A percentile compares a stretch with the other conserved stretches of the same genome.
Conservation (phyloP, 2,329 filamentous ascomycete genomes). For the Paracoccidioides lutzii region DNA sequence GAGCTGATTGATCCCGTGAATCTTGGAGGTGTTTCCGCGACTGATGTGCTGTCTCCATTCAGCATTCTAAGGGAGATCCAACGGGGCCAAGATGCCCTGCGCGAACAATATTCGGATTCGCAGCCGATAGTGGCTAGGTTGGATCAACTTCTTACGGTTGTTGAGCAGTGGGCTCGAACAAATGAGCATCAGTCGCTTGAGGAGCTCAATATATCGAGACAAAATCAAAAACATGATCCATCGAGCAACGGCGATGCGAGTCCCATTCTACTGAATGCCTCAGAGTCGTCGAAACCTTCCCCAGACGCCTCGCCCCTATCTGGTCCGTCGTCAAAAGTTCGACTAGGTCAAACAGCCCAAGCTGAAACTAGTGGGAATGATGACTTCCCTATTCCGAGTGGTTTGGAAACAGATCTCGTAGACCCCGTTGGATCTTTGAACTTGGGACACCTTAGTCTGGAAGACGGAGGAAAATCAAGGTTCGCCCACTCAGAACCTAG, state of each 20-base stretch:
- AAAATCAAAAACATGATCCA: conserved; percentile 1
- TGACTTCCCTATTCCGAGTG: conserved; percentile 32
- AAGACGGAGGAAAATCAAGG: conserved; percentile 30
- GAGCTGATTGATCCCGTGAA: neutral
- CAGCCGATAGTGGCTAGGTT: conserved; percentile 32
- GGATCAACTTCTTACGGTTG: conserved; percentile 33
- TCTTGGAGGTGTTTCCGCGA: conserved; percentile 8
- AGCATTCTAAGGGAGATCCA: conserved; percentile 17
- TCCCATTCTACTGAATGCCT: neutral
- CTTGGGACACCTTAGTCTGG: conserved; percentile 31
- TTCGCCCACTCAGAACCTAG: conserved; percentile 1
- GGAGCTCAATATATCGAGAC: conserved; percentile 6
- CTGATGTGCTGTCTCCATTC: conserved; percentile 23
- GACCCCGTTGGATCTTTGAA: conserved; percentile 31
- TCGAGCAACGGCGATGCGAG: neutral
- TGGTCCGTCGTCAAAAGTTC: conserved; percentile 12
- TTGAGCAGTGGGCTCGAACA: conserved; percentile 29
- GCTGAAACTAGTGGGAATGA: conserved; percentile 24
- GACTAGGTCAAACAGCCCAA: conserved; percentile 22
- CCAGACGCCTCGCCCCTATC: conserved; percentile 3
- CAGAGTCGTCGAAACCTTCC: neutral
- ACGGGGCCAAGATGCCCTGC: conserved; percentile 14
- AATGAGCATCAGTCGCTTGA: conserved; percentile 17
- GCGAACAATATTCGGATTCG: conserved; percentile 16
- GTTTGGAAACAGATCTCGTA: conserved; percentile 29